Percentiles rank a stretch among this genome's conserved stretches.
Evolutionary conservation across 2,329 filamentous ascomycete species (phyloP).

Genomic region (Trichoderma atrobrunneum): DNA sequence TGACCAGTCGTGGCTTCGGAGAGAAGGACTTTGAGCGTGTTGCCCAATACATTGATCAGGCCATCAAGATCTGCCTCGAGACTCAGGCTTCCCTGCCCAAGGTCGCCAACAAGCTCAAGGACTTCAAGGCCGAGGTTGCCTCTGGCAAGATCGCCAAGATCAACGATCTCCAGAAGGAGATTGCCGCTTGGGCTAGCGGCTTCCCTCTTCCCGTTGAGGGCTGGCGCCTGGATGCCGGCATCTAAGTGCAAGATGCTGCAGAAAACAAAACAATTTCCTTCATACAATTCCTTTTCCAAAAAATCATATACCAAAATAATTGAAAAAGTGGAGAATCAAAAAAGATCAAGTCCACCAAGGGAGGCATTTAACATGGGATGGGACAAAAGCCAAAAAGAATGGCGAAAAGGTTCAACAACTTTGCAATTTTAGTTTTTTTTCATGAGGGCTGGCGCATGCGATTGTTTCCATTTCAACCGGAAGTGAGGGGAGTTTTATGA

Average conservation of each 20-base stretch:
- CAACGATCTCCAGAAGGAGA: conserved; percentile 82
- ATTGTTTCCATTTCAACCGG: conserved; percentile 21
- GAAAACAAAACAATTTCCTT: not conserved
- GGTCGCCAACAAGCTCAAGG: conserved; percentile 98
- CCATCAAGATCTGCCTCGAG: conserved; percentile 86
- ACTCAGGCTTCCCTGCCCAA: conserved; percentile 83
- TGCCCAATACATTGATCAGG: conserved; percentile 81
- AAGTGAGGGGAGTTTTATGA: conserved; percentile 22
- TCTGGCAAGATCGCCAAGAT: conserved; percentile 77
- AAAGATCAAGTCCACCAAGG: conserved; percentile 13
- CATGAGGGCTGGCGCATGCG: conserved; percentile 24
- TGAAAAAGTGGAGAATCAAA: conserved; percentile 13
- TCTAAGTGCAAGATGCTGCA: conserved; percentile 40
- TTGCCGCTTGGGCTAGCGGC: conserved; percentile 77
- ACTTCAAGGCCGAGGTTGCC: conserved; percentile 93
- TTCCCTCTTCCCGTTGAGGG: conserved; percentile 91
- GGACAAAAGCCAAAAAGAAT: conserved; percentile 16
- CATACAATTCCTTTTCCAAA: not conserved
- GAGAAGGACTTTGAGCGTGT: conserved; percentile 90
- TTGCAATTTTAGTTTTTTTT: conserved; percentile 18
- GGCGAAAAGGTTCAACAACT: conserved; percentile 30
- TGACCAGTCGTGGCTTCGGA: conserved; percentile 94
- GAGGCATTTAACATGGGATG: conserved; percentile 26
- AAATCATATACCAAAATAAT: conserved; percentile 16
- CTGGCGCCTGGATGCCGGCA: conserved; percentile 60